Conservation (phyloP, 192 early-diverging fungal species). For the Mortierella antarctica region DNA sequence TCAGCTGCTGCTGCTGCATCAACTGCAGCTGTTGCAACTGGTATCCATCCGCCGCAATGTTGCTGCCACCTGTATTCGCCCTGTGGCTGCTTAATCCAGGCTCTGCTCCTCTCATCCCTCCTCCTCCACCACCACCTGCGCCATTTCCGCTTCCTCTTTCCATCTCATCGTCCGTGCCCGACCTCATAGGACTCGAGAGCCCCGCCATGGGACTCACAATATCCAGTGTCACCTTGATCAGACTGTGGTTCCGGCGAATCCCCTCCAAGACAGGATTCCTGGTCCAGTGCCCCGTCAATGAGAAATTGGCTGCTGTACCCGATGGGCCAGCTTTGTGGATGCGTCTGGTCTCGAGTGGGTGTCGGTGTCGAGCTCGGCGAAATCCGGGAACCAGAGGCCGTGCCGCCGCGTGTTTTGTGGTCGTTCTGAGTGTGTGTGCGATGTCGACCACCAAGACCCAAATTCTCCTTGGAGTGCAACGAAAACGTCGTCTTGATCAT, state of each 20-base stretch:
- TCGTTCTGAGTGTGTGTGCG: neutral
- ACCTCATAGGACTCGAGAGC: neutral
- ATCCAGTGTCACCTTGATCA: constrained; percentile 48
- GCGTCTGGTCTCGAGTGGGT: too few species aligned
- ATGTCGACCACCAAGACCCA: neutral
- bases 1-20: constrained; percentile 20
- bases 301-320: neutral
- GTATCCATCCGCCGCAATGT: neutral
- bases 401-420: neutral
- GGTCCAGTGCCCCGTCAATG: neutral
- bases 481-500: neutral
- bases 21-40: constrained; percentile 13
- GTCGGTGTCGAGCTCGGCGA: too few species aligned
- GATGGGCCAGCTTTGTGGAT: too few species aligned
- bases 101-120: neutral
- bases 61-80: neutral
- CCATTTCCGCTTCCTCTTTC: too few species aligned
- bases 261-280: constrained; percentile 39
- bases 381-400: neutral
- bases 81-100: neutral
- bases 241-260: constrained; percentile 39
- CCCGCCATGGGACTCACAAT: neutral
- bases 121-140: neutral
- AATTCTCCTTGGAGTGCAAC: neutral
- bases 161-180: too few species aligned